Percentiles rank a stretch among this genome's conserved stretches.
phyloP scores from a whole-genome alignment of 139 green algal genomes.

The Choricystis sp. region DNA sequence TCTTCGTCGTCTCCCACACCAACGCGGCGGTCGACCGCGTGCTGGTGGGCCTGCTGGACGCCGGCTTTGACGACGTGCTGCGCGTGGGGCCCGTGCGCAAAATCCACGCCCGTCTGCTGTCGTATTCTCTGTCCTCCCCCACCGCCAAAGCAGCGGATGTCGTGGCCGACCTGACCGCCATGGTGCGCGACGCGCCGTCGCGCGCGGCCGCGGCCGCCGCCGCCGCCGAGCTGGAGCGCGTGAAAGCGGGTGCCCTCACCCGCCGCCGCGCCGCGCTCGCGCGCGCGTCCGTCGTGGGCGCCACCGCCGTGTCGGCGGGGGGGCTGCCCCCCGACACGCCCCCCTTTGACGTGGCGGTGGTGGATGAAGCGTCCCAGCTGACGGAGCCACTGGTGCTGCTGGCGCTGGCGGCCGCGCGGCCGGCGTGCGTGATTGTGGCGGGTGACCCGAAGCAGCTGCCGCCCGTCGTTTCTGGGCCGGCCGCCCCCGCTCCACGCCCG shows the following conservation, averaged over 20 bases:
- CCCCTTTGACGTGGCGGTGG: constrained; percentile 54
- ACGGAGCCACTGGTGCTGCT: constrained; percentile 61
- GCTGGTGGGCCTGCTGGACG: constrained; percentile 34
- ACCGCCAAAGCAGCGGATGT: constrained; percentile 17
- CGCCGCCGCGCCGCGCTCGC: constrained; percentile 31
- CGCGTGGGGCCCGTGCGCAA: constrained; percentile 49
- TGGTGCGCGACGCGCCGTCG: constrained; percentile 21
- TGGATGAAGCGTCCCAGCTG: constrained; percentile 74
- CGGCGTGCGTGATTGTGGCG: constrained; percentile 48
- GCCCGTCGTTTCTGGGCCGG: constrained; percentile 47
- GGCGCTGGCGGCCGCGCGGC: constrained; percentile 30
- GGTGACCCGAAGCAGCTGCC: constrained; percentile 75
- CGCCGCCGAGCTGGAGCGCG: constrained; percentile 9
- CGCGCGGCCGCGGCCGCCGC: constrained; percentile 9
- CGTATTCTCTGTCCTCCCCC: constrained; percentile 40
- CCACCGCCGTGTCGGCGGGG: constrained; percentile 49
- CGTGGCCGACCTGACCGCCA: constrained; percentile 32
- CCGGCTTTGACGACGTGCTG: constrained; percentile 33
- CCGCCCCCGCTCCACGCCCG: constrained; percentile 4
- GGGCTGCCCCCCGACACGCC: constrained; percentile 29
- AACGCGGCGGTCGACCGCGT: constrained; percentile 76
- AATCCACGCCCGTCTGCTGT: constrained; percentile 48
- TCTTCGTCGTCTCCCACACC: constrained; percentile 70
- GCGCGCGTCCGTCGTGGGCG: constrained; percentile 49
- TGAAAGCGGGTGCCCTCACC: constrained; percentile 31